phyloP scores from a whole-genome alignment of 495 filamentous ascomycete genomes.

The Podospora pseudopauciseta region DNA sequence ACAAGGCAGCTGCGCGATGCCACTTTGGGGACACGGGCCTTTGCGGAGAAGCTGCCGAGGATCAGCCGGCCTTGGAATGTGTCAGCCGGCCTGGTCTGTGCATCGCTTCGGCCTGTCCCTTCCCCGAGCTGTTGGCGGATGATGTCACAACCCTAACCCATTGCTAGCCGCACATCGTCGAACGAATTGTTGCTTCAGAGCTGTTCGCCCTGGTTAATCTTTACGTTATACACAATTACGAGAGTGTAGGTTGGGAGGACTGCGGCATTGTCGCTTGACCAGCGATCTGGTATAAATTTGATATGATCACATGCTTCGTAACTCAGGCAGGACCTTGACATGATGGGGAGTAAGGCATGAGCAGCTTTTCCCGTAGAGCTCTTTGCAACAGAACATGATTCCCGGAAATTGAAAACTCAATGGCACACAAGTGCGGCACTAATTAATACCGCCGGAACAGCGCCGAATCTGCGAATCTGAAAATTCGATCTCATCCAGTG shows the following conservation, averaged over 20 bases:
- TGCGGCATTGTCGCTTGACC: no score
- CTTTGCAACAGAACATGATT: neutral
- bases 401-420: slow-evolving; percentile 8
- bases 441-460: slow-evolving; percentile 7
- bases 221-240: no score
- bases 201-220: no score
- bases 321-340: neutral
- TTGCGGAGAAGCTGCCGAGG: slow-evolving; percentile 1
- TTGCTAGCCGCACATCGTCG: neutral
- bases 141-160: slow-evolving; percentile 9
- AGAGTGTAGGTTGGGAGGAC: no score
- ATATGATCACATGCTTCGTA: neutral
- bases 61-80: slow-evolving; percentile 7
- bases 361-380: neutral
- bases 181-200: neutral
- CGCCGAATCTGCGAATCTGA: slow-evolving; percentile 5
- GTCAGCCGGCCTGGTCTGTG: neutral
- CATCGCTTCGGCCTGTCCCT: neutral
- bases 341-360: neutral
- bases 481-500: slow-evolving; percentile 1
- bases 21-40: neutral
- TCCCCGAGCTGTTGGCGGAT: neutral
- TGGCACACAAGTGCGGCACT: neutral
- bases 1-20: neutral
- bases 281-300: neutral